These are phyloP conservation scores for Dactylellina leptospora DNA, from an alignment of 2,329 filamentous ascomycete species.

Conservation along the genomic window DNA sequence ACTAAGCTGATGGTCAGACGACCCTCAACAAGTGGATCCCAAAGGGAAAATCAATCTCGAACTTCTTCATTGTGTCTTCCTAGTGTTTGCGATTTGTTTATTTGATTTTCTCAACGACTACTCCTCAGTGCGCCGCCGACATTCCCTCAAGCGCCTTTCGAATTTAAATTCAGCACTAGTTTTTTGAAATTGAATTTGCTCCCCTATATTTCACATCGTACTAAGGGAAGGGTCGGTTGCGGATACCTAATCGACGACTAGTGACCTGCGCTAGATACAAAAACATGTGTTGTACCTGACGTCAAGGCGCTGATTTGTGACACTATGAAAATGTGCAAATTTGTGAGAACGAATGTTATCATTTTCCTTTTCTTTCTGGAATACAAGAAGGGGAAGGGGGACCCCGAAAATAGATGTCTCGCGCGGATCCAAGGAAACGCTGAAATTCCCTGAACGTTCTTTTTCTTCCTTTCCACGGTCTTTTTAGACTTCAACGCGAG, in stretches of 20 bases:
- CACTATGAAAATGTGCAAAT: no score
- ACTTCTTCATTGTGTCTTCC: slow-evolving; percentile 7
- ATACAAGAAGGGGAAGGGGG: slow-evolving; percentile 4
- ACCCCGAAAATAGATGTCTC: not conserved
- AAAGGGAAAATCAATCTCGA: not conserved
- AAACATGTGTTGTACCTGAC: slow-evolving; percentile 51
- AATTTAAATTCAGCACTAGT: no score
- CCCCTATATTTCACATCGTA: not conserved
- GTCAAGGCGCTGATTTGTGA: slow-evolving; percentile 38
- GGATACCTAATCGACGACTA: slow-evolving; percentile 8
- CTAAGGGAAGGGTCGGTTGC: slow-evolving; percentile 7
- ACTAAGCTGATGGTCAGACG: slow-evolving; percentile 44
- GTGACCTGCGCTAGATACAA: slow-evolving; percentile 4
- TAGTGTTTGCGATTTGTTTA: no score
- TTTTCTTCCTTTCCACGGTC: no score
- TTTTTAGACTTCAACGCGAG: slow-evolving; percentile 21
- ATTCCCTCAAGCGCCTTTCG: no score
- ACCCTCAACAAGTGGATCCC: slow-evolving; percentile 48
- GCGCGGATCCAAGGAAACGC: slow-evolving; percentile 20
- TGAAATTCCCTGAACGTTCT: slow-evolving; percentile 6
- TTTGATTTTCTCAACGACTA: not conserved
- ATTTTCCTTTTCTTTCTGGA: slow-evolving; percentile 9
- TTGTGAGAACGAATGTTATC: no score
- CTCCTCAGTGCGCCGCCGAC: not conserved
- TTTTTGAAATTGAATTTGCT: not conserved